These are phyloP conservation scores for Globisporangium echinulatum DNA, from an alignment of 352 stramenopile genomes.

Conservation along the genomic window DNA sequence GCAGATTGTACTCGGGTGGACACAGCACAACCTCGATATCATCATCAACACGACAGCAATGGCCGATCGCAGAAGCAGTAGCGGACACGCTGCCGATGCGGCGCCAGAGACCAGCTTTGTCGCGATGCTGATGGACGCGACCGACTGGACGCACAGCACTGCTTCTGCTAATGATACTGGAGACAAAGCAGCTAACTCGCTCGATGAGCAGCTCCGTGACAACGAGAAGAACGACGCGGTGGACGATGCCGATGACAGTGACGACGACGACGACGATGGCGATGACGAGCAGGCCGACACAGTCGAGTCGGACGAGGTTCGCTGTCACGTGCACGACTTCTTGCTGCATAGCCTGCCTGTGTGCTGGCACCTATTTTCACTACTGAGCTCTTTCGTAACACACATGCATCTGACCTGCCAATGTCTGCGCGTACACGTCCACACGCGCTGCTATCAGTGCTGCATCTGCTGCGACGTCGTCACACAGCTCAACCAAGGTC, in stretches of 20 bases:
- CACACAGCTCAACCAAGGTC: conserved; percentile 38
- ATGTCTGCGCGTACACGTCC: background rate
- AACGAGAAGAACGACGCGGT: conserved; percentile 14
- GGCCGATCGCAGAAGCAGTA: no score
- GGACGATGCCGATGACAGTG: background rate
- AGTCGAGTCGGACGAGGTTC: conserved; percentile 29
- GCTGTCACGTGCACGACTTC: background rate
- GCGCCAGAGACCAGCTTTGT: no score
- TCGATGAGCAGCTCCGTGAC: background rate
- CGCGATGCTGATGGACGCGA: no score
- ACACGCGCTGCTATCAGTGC: conserved; percentile 26
- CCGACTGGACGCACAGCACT: no score
- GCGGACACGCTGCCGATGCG: no score
- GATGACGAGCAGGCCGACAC: conserved; percentile 23
- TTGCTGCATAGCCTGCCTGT: background rate
- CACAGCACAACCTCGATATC: no score
- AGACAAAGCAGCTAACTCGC: background rate
- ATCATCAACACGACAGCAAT: no score
- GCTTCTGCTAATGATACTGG: no score
- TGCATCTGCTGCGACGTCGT: conserved; percentile 81
- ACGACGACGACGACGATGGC: conserved; percentile 10
- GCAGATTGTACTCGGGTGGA: background rate
- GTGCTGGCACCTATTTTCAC: background rate
- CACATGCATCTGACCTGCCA: background rate
- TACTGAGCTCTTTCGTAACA: background rate